A percentile compares a stretch with the other conserved stretches of the same genome.
Conservation (phyloP, 352 stramenopile genomes). For the Pythium utonaiense region DNA sequence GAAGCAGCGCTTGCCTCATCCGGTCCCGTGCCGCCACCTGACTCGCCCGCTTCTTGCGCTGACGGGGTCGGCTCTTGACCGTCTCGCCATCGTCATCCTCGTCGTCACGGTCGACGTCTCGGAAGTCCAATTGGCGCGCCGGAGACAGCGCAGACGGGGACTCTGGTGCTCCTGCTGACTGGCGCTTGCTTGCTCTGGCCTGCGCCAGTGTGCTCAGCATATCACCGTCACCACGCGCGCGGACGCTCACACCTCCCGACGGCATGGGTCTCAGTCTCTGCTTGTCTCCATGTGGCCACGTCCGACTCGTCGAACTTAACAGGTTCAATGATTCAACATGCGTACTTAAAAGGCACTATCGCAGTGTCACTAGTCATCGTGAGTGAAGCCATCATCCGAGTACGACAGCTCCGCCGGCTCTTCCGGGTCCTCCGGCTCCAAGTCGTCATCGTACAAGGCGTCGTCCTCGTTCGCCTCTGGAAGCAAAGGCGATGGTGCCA, state of each 20-base stretch:
- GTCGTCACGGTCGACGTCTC: constrained; percentile 16
- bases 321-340: neutral
- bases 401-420: constrained; percentile 26
- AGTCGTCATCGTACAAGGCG: constrained; percentile 19
- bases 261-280: neutral
- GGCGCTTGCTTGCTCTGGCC: neutral
- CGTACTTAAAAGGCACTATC: constrained; percentile 8
- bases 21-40: neutral
- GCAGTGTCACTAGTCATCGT: constrained; percentile 15
- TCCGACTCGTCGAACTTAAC: neutral
- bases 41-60: neutral
- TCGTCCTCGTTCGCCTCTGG: constrained; percentile 3
- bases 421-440: neutral
- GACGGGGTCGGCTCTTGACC: neutral
- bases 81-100: constrained; percentile 16
- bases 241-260: neutral
- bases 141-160: constrained; percentile 4
- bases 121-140: constrained; percentile 35
- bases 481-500: neutral
- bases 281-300: too few species aligned
- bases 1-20: neutral
- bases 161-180: neutral
- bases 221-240: neutral
- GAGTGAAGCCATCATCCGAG: constrained; percentile 45
- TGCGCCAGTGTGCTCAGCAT: neutral